Base-by-base conservation (phyloP, 805 yeast genomes). In the Candida railenensis region DNA sequence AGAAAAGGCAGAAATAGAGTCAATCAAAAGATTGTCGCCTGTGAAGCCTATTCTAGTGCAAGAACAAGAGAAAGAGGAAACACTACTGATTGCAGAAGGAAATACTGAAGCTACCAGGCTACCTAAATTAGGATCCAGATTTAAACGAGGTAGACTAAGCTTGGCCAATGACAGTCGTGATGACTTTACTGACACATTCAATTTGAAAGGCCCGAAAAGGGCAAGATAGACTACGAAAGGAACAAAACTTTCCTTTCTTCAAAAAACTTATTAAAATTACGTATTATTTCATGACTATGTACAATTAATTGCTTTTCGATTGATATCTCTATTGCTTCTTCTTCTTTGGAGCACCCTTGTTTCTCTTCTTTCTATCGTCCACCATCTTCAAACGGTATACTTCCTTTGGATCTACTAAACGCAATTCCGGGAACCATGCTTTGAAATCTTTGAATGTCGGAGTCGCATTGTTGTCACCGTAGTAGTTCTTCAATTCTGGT, bases 341-440 rank as follows among this genome's bases (percentile, higher is more conserved):
- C 75, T 87, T 87, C 74, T 83, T 80, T 56, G 94, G 95, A 11
- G 94, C 89, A 65, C 92, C 91, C 67, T 87, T 87, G 67, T 89
- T 91, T 80, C 94, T 86, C 78, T 86, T 83, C 74, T 83, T 87
- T 66, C 88, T 77, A 47, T 69, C 73, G 30, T 59, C 81, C 19
- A 81, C 82, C 80, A 82, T 82, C 48, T 72, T 77, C 50, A 85
- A 59, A 66, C 96, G 77, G 65, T 84, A 82, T 37, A 76, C 80
- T 62, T 87, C 95, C 49, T 79, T 81, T 45, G 85, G 86, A 54
- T 86, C 85, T 4, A 77, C 74, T 53, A 87, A 77, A 44, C 72
- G 70, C 49, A 72, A 63, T 46, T 70, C 75, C 55, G 76, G 76
- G 54, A 71, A 82, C 66, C 82, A 67, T 33, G 69, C 63, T 58